Evolutionary conservation across 208 protist genomes (phyloP), one percentile per base, ranked within the genome.

Genomic region (Leishmania aethiopica): DNA sequence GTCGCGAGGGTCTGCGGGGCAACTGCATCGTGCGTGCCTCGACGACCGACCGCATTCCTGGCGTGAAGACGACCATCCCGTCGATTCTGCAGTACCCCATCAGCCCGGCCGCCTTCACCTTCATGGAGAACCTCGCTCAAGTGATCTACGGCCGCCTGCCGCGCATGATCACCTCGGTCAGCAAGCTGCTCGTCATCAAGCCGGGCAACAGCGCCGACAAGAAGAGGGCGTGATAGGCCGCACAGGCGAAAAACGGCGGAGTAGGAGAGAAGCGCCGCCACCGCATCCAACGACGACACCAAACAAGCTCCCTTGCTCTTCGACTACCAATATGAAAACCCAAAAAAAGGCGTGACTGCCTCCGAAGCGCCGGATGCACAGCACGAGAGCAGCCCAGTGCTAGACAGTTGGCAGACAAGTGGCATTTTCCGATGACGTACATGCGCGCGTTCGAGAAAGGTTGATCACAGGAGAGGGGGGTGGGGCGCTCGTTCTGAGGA

Each of bases 1-100:
- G 98, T 57, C 90, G 87, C 60, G 97, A 99, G 84, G 98, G 98
- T 49, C 87, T 99, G 6, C 93, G 97, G 73, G 97, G 95, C 57
- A 98, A 98, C 87, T 98, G 95, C 79, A 76, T 95, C 37, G 89
- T 97, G 64, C 92, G 95, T 47, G 93, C 95, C 49, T 94, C 92
- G 42, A 97, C 95, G 49, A 89, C 82, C 3, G 93, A 97, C 83
- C 92, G 95, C 73, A 94, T 97, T 75, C 92, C 95, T 19, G 92
- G 95, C n/a, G 91, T 97, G 32, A 95, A 96, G 83, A 96, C 93
- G 66, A 69, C 73, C 51, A 95, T 97, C 64, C 95, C 95, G 25
- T 82, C 90, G 4, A 90, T 96, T 62, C 87, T 97, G 66, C 93
- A 96, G 86, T 97, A 97, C 81, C 95, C 95, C 64, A 94, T 96